Base-by-base conservation (phyloP, 2,329 filamentous ascomycete genomes). In the Cylindrodendrum hubeiense region DNA sequence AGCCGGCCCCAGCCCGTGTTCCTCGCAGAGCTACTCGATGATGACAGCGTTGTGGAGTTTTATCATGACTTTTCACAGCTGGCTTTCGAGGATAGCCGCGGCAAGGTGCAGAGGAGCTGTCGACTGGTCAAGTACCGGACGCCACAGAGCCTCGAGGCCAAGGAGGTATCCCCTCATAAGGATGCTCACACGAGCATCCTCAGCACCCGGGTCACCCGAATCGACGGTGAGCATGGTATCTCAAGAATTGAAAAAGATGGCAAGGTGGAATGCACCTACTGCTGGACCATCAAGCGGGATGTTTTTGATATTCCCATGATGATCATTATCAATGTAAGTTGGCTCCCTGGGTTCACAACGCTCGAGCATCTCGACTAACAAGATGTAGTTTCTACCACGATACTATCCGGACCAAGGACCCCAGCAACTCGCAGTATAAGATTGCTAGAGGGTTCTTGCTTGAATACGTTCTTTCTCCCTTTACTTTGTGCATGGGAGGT, bases 261-360 rank as follows among this genome's bases (percentile, higher is more conserved):
- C 58, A 95, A 96, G 80, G 92, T 98, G 62, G 93, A 97, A 77
- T 98, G 95, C 83, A 94, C 93, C 74, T 97, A 97, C 81, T 97
- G 93, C 83, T 98, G 95, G 95, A 95, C 93, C 68, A 95, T 98
- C 67, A 97, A 97, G 83, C 87, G 95, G 68, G 96, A 99, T 79
- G 93, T 96, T 43, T 98, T 98, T 82, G 95, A 98, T 82, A 97
- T 98, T 80, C 96, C 96, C 22, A 97, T 98, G 94, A 86, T 98
- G 83, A 97, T 98, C 79, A 93, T 98, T 76, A 95, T 98, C 85
- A 98, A 98, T 83, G 96, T 98, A 80, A 91, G 95, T 91, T 9
- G 58, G 26, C 21, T 51, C 21, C 30, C 43, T 41, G 8, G 37
- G 5, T 37, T 6, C 19, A 7, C 13, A n/a, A 26, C 26, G 21